Conservation (phyloP, 805 yeast genomes). For the Tetrapisispora pingtungensis region DNA sequence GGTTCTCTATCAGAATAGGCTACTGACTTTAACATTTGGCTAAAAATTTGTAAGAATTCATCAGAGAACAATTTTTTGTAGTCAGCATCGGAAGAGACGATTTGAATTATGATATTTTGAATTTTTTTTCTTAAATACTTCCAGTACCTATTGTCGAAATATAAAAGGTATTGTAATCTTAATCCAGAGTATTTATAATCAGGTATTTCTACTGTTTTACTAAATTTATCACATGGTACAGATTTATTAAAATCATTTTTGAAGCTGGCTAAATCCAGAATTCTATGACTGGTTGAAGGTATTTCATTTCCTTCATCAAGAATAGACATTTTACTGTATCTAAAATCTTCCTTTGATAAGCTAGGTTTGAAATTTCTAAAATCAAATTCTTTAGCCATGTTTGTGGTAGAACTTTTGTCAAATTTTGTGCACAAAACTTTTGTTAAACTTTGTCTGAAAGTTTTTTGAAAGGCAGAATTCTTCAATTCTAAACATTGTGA, state of each 20-base stretch:
- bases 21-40: constrained; percentile 37
- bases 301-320: constrained; percentile 30
- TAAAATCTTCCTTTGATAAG: constrained; percentile 12
- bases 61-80: constrained; percentile 40
- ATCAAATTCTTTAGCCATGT: constrained; percentile 19
- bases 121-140: constrained; percentile 41
- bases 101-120: constrained; percentile 42
- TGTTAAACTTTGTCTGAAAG: constrained; percentile 35
- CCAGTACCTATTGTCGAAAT: constrained; percentile 50
- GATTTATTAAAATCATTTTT: neutral
- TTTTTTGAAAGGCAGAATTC: constrained; percentile 30
- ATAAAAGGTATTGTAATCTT: constrained; percentile 48
- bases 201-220: neutral
- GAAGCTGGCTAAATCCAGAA: constrained; percentile 4
- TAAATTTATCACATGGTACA: neutral
- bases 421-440: constrained; percentile 32
- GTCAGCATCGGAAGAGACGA: constrained; percentile 40
- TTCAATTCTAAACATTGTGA: constrained; percentile 32
- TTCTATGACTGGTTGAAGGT: constrained; percentile 28
- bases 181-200: constrained; percentile 26
- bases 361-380: constrained; percentile 15
- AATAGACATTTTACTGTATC: constrained; percentile 22
- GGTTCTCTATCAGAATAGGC: constrained; percentile 79
- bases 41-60: constrained; percentile 48
- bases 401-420: constrained; percentile 8